Base-by-base conservation (phyloP, 1,284 basidiomycete species). In the Pseudozyma thailandica region DNA sequence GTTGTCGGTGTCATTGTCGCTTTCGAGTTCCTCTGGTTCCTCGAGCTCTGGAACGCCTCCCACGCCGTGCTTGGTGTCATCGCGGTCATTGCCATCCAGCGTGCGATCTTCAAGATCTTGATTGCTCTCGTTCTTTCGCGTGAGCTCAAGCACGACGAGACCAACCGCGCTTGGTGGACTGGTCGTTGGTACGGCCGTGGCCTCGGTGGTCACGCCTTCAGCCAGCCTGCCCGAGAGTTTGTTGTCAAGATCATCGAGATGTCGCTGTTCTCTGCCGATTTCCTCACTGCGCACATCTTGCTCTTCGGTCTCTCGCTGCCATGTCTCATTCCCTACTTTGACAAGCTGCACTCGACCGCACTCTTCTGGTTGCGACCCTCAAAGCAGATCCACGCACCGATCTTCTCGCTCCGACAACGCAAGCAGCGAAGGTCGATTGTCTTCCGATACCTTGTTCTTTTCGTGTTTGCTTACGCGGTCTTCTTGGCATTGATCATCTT, bases 41-140 rank as follows among this genome's bases (percentile, higher is more conserved):
- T 96, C 64, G 94, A 97, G 84, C 86, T 89, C 16, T 98, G 94
- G 94, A 88, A 95, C 72, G 88, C 90, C 21, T 90, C 92, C 2
- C 92, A 96, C 83, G 93, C 94, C 18, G 92, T 85, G 20, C 73
- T 84, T n/a, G 83, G 83, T 16, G 53, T 84, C 50, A 83, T 84
- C 54, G 83, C 83, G 6, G 80, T 82, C 26, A 81, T 84, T 46
- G 74, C 83, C 10, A 78, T 82, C 53, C 81, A 82, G 71, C 78
- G 81, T 26, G 77, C 78, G 55, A 79, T 82, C 55, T 81, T 82
- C 77, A 82, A 82, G 75, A 79, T 82, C 51, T 63, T 82, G 18
- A 82, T 80, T 21, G 76, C 80, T 3, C 50, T 82, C 28, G 74
- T 80, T 12, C 73, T 82, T 44, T 82, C 81, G 44, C 74, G 81